phyloP scores from a whole-genome alignment of 129 eudicot species.

The Pulicaria dysenterica region DNA sequence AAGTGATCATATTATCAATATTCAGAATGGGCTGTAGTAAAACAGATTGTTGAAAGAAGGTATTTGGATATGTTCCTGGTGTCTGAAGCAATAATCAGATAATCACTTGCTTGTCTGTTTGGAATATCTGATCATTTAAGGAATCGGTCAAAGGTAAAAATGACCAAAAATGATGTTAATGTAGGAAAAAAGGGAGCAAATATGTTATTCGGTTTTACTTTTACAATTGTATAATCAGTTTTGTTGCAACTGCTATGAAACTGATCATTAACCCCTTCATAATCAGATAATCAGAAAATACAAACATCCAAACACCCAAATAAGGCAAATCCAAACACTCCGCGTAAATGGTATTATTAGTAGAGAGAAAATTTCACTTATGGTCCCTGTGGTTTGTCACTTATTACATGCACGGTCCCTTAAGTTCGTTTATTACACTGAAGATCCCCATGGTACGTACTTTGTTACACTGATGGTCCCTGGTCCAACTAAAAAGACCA shows the following conservation, averaged over 20 bases:
- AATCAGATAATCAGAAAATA: no score
- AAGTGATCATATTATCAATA: not conserved
- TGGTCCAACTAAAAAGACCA: no score
- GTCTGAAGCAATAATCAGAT: not conserved
- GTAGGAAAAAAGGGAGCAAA: not conserved
- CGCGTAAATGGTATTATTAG: not conserved
- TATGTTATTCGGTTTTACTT: no score
- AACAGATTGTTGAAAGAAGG: not conserved
- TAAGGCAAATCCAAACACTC: constrained; percentile 1
- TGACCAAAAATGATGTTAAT: not conserved
- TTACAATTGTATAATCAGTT: no score
- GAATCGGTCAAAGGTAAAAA: not conserved
- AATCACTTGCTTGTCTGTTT: not conserved
- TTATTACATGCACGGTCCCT: no score
- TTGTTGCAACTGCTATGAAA: no score
- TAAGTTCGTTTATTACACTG: no score
- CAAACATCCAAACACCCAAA: no score
- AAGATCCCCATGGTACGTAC: no score
- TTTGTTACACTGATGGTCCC: no score
- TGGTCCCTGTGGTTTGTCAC: no score
- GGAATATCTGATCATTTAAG: not conserved
- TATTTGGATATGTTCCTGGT: not conserved
- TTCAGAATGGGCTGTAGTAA: not conserved
- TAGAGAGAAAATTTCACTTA: no score
- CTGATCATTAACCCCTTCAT: not conserved